phyloP scores from a whole-genome alignment of 805 yeast species.

The Suhomyces kilbournensis region DNA sequence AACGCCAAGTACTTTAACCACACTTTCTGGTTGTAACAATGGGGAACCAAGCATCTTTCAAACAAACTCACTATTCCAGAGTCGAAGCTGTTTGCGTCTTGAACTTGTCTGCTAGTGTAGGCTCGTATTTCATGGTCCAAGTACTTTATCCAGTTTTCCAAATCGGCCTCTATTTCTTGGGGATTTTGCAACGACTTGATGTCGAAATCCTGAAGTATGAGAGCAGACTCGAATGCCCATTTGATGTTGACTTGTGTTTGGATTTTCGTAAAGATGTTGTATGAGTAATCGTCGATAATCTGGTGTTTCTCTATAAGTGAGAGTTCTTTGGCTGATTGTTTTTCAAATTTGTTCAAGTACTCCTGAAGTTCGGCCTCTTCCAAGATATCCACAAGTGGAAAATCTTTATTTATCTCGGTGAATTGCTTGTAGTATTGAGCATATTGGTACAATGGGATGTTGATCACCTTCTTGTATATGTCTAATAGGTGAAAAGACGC shows the following conservation, averaged over 20 bases:
- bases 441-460: conserved; percentile 81
- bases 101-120: not conserved
- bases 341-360: conserved; percentile 22
- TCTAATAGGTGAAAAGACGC: conserved; percentile 21
- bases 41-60: conserved; percentile 72
- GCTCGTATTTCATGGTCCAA: conserved; percentile 48
- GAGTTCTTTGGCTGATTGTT: conserved; percentile 20
- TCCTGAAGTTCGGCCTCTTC: conserved; percentile 14
- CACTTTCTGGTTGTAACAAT: conserved; percentile 53
- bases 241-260: conserved; percentile 53
- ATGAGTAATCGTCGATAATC: conserved; percentile 43
- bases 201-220: conserved; percentile 50
- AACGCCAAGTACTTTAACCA: conserved; percentile 72
- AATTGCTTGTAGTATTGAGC: conserved; percentile 66
- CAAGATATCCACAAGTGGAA: conserved; percentile 27
- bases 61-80: conserved; percentile 41
- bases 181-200: not conserved
- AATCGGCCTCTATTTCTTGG: conserved; percentile 35
- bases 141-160: conserved; percentile 60
- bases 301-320: conserved; percentile 39
- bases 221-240: conserved; percentile 70
- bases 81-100: not conserved
- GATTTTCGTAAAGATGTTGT: conserved; percentile 42
- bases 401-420: conserved; percentile 34
- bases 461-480: conserved; percentile 44